Percentiles rank a stretch among this genome's conserved stretches.
Evolutionary conservation across 2,329 filamentous ascomycete genomes (phyloP).

Genomic region (Curvularia verruculosa): DNA sequence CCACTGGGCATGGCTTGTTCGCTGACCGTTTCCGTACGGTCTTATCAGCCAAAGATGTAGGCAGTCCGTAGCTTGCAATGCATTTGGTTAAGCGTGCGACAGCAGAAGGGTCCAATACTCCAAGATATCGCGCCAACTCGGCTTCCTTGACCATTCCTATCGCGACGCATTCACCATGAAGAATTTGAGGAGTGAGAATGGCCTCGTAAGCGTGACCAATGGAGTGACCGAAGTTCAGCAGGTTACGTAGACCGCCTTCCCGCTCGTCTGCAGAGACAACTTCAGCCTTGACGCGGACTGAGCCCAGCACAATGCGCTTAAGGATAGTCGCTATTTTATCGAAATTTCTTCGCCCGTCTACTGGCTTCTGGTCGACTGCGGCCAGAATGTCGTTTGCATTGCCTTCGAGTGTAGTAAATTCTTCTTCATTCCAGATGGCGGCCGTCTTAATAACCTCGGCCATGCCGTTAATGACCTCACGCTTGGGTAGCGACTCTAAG

Average conservation of each 20-base stretch:
- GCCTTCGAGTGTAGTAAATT: slow-evolving; percentile 83
- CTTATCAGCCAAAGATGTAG: slow-evolving; percentile 83
- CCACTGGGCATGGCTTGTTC: slow-evolving; percentile 85
- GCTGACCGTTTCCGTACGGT: slow-evolving; percentile 81
- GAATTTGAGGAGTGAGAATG: slow-evolving; percentile 89
- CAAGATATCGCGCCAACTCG: slow-evolving; percentile 87
- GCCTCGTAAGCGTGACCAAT: slow-evolving; percentile 97
- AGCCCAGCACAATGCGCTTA: slow-evolving; percentile 77
- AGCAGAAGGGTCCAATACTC: slow-evolving; percentile 81
- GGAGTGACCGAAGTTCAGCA: slow-evolving; percentile 97
- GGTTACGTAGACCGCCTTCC: slow-evolving; percentile 89
- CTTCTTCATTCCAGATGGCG: slow-evolving; percentile 89
- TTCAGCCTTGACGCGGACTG: slow-evolving; percentile 89
- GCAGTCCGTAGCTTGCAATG: slow-evolving; percentile 90
- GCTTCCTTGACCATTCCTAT: slow-evolving; percentile 99
- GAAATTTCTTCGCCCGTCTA: slow-evolving; percentile 65
- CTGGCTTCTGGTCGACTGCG: slow-evolving; percentile 68
- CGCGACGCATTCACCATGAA: slow-evolving; percentile 94
- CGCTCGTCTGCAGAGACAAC: slow-evolving; percentile 95
- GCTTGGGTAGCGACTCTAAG: slow-evolving; percentile 83
- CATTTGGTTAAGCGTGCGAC: slow-evolving; percentile 91
- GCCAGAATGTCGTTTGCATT: slow-evolving; percentile 78
- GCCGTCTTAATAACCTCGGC: slow-evolving; percentile 98
- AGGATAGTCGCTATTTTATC: slow-evolving; percentile 65
- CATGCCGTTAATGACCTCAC: slow-evolving; percentile 99